Base-by-base conservation (phyloP, 73 alveolate species). In the Paramecium tetraurelia region DNA sequence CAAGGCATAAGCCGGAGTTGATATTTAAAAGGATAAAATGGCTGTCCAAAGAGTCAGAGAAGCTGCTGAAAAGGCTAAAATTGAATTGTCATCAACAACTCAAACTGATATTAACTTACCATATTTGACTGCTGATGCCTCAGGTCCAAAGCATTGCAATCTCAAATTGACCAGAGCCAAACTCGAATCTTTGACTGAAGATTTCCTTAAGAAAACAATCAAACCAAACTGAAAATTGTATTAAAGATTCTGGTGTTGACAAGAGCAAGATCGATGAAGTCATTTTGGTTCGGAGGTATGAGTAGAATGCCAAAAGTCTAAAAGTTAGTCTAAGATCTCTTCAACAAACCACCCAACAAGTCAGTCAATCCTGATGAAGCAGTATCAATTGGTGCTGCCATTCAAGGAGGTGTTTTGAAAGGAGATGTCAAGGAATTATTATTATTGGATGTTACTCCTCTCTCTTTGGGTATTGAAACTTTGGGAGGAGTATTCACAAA, bases 361-460 rank as follows among this genome's bases (percentile, higher is more conserved):
- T 95, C 93, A 92, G 96, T 95, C 75, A 97, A 94, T 83, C 99
- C 99, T 3, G 99, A 98, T 87, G 99, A 98, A 89, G 99, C 99
- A 58, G 99, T 98, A 59, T 99, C 99, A 18, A 86, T 92, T 92
- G 99, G 99, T n/a, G 99, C 99, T 22, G 99, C 99, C n/a, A 95
- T 98, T 76, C 96, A 94, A 94, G 99, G 99, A 16, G 99, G 99
- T 48, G 99, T 97, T 71, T 93, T 98, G 93, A 94, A 95, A 85
- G 99, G 99, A 53, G 98, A 97, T 38, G 96, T 97, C 95, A 95
- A 96, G 95, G 99, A 95, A 72, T 94, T 97, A 89, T 92, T 98
- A 58, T 95, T 98, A 63, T 93, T 98, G 94, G 99, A 98, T 86
- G 99, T 98, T 59, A 98, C 99, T 76, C 99, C 99, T 86, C 95